These are phyloP conservation scores for Sporothrix dimorphospora DNA, from an alignment of 2,329 filamentous ascomycete species.

Conservation along the genomic window DNA sequence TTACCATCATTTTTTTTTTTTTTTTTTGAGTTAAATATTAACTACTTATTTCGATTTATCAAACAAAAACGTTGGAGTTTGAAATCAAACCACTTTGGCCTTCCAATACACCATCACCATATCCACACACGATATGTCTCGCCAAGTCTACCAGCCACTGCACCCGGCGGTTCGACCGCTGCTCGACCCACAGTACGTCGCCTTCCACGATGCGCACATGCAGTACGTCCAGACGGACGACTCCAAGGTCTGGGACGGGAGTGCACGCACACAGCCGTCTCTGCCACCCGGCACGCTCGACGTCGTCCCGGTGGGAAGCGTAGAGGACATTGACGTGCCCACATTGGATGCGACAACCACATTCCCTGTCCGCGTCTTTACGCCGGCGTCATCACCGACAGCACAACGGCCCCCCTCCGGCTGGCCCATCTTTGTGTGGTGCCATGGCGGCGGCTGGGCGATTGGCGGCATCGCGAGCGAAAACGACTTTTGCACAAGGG, in stretches of 20 bases:
- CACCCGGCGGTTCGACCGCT: slow-evolving; percentile 39
- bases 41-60: too few relatives aligned
- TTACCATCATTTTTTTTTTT: too few relatives aligned
- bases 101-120: not conserved
- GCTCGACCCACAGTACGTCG: slow-evolving; percentile 46
- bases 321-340: slow-evolving; percentile 38
- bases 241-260: slow-evolving; percentile 41
- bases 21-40: too few relatives aligned
- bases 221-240: slow-evolving; percentile 45
- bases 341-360: slow-evolving; percentile 36
- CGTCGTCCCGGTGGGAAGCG: slow-evolving; percentile 38
- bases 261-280: slow-evolving; percentile 38
- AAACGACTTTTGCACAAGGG: slow-evolving; percentile 41
- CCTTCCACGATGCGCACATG: slow-evolving; percentile 44
- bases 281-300: slow-evolving; percentile 34
- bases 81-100: too few relatives aligned
- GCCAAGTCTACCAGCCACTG: slow-evolving; percentile 39
- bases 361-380: slow-evolving; percentile 42
- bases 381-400: slow-evolving; percentile 37
- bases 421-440: slow-evolving; percentile 47
- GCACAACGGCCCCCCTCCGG: slow-evolving; percentile 35
- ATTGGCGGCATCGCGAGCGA: slow-evolving; percentile 43
- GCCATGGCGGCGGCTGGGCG: slow-evolving; percentile 48
- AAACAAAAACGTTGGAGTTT: too few relatives aligned
- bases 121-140: slow-evolving; percentile 2